A percentile compares a stretch with the other conserved stretches of the same genome.
These are phyloP conservation scores for Castanospermum australe DNA, from an alignment of 306 rosid genomes.

Conservation along the genomic window DNA sequence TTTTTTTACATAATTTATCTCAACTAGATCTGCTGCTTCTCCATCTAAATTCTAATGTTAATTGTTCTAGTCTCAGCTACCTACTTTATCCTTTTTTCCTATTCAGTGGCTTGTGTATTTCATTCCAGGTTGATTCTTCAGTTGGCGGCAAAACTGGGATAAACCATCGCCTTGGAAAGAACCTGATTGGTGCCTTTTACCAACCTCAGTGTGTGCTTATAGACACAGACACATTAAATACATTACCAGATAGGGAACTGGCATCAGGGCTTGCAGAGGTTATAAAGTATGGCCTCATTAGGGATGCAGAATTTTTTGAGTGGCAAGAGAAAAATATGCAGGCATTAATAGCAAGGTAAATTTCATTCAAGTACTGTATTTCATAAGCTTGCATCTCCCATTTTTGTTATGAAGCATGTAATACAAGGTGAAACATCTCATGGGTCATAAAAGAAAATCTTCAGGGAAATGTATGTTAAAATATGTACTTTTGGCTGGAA, in stretches of 20 bases:
- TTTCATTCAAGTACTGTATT: not conserved
- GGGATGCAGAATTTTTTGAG: conserved; percentile 89
- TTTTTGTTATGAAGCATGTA: conserved; percentile 16
- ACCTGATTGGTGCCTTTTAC: conserved; percentile 91
- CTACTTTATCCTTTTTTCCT: not conserved
- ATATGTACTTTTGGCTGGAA: not conserved
- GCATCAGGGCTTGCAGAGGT: conserved; percentile 97
- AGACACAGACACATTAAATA: conserved; percentile 79
- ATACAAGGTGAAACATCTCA: conserved; percentile 1
- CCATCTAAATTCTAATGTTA: not conserved
- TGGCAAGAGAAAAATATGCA: conserved; percentile 95
- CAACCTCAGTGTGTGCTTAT: conserved; percentile 93
- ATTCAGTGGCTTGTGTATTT: conserved; percentile 3
- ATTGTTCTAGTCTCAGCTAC: not conserved
- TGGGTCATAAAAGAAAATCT: conserved; percentile 11
- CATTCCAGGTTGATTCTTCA: conserved; percentile 89
- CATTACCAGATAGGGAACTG: conserved; percentile 85
- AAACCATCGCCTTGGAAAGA: conserved; percentile 93
- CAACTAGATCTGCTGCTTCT: not conserved
- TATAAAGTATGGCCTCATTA: conserved; percentile 86
- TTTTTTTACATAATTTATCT: not conserved
- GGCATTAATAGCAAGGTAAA: conserved; percentile 73
- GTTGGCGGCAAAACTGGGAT: conserved; percentile 98
- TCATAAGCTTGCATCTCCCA: not conserved
- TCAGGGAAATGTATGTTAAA: not conserved